Percentiles rank a stretch among this genome's conserved stretches.
Evolutionary conservation across 2,329 filamentous ascomycete genomes (phyloP).

Genomic region (Bisporella sp.): DNA sequence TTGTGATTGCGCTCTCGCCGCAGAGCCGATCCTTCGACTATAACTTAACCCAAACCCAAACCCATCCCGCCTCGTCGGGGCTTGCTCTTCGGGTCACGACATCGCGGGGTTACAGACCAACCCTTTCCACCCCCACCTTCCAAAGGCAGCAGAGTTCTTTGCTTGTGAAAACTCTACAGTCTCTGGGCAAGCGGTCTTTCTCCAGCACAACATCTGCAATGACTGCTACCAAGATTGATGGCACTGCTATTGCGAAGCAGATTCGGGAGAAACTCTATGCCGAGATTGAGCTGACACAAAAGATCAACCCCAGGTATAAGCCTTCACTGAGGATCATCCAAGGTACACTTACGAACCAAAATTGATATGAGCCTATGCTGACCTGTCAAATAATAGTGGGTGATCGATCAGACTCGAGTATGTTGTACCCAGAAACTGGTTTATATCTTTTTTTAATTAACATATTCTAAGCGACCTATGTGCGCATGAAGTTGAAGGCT

Average conservation of each 20-base stretch:
- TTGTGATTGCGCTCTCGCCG: no score
- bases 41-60: no score
- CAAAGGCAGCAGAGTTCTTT: no score
- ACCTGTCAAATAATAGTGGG: constrained; percentile 54
- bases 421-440: constrained; percentile 24
- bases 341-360: constrained; percentile 42
- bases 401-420: constrained; percentile 87
- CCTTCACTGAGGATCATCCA: constrained; percentile 93
- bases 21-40: no score
- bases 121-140: no score
- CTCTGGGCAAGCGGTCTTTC: constrained; percentile 2
- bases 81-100: no score
- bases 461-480: constrained; percentile 70
- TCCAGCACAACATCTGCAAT: constrained; percentile 45
- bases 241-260: constrained; percentile 86
- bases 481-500: constrained; percentile 99
- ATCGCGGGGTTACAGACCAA: no score
- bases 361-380: constrained; percentile 7
- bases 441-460: constrained; percentile 4
- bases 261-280: constrained; percentile 76
- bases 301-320: constrained; percentile 77
- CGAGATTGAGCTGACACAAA: constrained; percentile 77
- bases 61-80: no score
- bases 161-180: background rate
- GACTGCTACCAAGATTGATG: constrained; percentile 88